Base-by-base conservation (phyloP, 352 stramenopile species). In the Phytophthora europaea region DNA sequence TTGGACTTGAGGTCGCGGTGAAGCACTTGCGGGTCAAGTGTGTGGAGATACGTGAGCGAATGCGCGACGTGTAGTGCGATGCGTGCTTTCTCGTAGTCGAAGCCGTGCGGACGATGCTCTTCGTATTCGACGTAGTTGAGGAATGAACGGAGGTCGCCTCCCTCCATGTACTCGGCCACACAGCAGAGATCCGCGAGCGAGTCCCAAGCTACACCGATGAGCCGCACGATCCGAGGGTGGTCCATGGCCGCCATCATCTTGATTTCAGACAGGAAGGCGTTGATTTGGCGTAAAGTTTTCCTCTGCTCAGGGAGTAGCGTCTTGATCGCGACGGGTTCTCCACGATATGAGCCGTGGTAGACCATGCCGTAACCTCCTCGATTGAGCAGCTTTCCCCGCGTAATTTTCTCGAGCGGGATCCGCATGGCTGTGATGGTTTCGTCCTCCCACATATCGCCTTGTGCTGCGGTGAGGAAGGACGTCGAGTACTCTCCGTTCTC, bases 1-100 rank as follows among this genome's bases (percentile, higher is more conserved):
- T 80, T 84, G 18, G 81, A 89, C 52, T 89, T 89, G 45, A 89
- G 67, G n/a, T 89, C 79, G 18, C 78, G 79, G 18, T 87, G 80
- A n/a, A 89, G 40, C 23, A 84, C 70, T 18, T 61, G 22, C 9
- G 79, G 77, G 5, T 78, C 65, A 2, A 89, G 78, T 2, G 76
- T 83, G 63, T 89, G 82, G 0, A 89, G 63, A 65, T 89, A 87
- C 15, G 67, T 75, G 2, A 89, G 57, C 12, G 71, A 77, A 22
- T 83, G 72, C 0, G 72, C 65, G 23, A 89, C 63, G 22, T 81
- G 60, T 7, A 79, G 22, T 2, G 76, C 72, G 38, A 85, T 79
- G 3, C 66, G 51, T 4, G 67, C 9, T 53, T 89, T 89, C 13
- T 80, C 72, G n/a, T 52, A 28, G 34, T 84, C 79, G 23, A 87